Evolutionary conservation across 78 protist genomes (phyloP).

Genomic region (Polysphondylium violaceum): DNA sequence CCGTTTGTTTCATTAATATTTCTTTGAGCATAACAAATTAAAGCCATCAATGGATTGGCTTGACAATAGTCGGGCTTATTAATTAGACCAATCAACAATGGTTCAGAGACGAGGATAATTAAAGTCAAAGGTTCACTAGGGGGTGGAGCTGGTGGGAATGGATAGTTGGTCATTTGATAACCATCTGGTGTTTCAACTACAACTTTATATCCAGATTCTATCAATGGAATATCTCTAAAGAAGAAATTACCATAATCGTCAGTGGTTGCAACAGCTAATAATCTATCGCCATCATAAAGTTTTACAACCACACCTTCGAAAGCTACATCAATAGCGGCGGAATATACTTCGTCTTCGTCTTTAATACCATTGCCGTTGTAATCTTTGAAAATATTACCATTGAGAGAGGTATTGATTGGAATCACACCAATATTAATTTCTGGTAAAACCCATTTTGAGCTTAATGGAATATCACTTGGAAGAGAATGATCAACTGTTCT

Average conservation of each 20-base stretch:
- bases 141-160: conserved; percentile 13
- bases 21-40: conserved; percentile 13
- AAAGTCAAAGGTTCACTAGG: background rate
- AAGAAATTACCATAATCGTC: background rate
- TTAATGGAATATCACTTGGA: background rate
- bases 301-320: background rate
- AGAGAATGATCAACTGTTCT: background rate
- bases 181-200: background rate
- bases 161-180: background rate
- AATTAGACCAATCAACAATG: conserved; percentile 1
- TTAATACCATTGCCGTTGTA: conserved; percentile 44
- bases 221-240: background rate
- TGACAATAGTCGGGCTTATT: conserved; percentile 1
- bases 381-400: conserved; percentile 14
- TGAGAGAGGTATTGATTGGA: background rate
- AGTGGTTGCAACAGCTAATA: background rate
- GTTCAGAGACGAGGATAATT: background rate
- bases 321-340: background rate
- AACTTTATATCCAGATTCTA: background rate
- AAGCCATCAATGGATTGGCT: conserved; percentile 6
- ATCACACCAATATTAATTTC: conserved; percentile 43
- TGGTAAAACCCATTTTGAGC: background rate
- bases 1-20: conserved; percentile 16
- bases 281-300: background rate
- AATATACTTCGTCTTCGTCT: background rate